Base-by-base conservation (phyloP, 78 protist species). In the Protostelium mycophagum region DNA sequence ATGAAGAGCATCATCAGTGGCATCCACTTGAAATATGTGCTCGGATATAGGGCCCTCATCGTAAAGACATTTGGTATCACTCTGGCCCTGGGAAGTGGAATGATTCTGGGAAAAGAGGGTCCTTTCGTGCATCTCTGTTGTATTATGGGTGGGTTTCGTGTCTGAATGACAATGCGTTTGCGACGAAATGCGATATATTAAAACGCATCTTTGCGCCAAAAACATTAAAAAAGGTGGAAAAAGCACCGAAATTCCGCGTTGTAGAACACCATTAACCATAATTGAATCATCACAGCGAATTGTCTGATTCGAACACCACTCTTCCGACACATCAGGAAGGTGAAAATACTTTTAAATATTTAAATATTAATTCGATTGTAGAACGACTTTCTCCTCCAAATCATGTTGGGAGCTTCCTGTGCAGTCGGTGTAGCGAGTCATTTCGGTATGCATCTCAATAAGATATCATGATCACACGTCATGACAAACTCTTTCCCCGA, bases 81-180 rank as follows among this genome's bases (percentile, higher is more conserved):
- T 16, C 34, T 88, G 5, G 93, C 96, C 28, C 86, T 88, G 37
- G 91, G 91, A 1, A 86, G 93, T 34, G 97, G 98, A 23, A 35
- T 95, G 36, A 36, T 90, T n/a, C 0, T 95, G 37, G 97, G 97
- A 29, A 87, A 88, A 86, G 97, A 95, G 86, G 97, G 97, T 16
- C 97, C 97, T 28, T 90, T 85, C n/a, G 95, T 92, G 51, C 95
- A 91, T 90, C 29, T 92, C 34, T 1, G 87, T 25, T 84, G 83
- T 16, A 51, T 51, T 16, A 51, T 51, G 73, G 73, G 73, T 51
- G 73, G 16, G 73, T 51, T 16, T 5, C n/a, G n/a, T n/a, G n/a
- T n/a, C n/a, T n/a, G n/a, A n/a, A n/a, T n/a, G n/a, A n/a, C n/a
- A n/a, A n/a, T n/a, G n/a, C n/a, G n/a, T n/a, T n/a, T n/a, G n/a